Evolutionary conservation across 2,329 filamentous ascomycete genomes (phyloP).

Genomic region (Chaetomiaceae sp.): DNA sequence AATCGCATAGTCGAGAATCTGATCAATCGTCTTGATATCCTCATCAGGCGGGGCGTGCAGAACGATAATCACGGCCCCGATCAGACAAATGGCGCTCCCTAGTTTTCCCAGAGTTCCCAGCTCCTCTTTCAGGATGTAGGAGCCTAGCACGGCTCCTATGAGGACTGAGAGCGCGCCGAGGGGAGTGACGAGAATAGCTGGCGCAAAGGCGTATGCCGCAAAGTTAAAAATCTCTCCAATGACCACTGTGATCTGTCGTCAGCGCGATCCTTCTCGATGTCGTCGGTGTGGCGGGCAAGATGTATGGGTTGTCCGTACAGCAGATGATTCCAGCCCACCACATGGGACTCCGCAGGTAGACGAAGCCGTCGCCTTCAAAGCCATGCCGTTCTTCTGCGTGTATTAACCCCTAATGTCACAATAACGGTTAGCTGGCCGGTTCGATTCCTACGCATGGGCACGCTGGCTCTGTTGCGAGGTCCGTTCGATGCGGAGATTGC

Average conservation of each 20-base stretch:
- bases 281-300: not conserved
- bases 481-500: not conserved
- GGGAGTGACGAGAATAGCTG: slow-evolving; percentile 95
- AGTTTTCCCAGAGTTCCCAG: slow-evolving; percentile 87
- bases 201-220: slow-evolving; percentile 94
- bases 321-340: slow-evolving; percentile 96
- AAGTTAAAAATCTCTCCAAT: slow-evolving; percentile 95
- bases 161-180: slow-evolving; percentile 89
- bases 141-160: slow-evolving; percentile 88
- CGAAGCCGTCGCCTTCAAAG: slow-evolving; percentile 93
- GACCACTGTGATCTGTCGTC: slow-evolving; percentile 56
- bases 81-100: slow-evolving; percentile 91
- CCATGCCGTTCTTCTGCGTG: slow-evolving; percentile 87
- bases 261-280: slow-evolving; percentile 8
- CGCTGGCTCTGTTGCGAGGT: not conserved
- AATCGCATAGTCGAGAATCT: slow-evolving; percentile 85
- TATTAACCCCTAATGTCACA: slow-evolving; percentile 63
- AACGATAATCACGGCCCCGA: slow-evolving; percentile 95
- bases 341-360: slow-evolving; percentile 87
- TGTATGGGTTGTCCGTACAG: slow-evolving; percentile 48
- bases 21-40: slow-evolving; percentile 83
- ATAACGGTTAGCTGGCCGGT: slow-evolving; percentile 20
- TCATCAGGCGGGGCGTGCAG: slow-evolving; percentile 93
- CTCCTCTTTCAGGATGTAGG: slow-evolving; percentile 88
- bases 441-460: not conserved